These are phyloP conservation scores for Candida lessepsii DNA, from an alignment of 805 yeast species.

Conservation along the genomic window DNA sequence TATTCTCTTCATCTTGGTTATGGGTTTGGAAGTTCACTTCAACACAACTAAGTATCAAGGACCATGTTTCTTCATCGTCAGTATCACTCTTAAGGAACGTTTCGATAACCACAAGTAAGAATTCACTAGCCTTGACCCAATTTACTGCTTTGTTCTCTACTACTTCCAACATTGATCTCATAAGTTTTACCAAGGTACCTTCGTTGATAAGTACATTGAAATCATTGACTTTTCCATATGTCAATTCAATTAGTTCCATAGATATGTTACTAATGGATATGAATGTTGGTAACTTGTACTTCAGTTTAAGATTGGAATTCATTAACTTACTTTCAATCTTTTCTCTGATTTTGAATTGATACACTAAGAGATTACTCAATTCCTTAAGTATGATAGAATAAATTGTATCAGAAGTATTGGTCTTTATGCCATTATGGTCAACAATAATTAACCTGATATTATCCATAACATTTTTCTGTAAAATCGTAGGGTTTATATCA, in stretches of 20 bases:
- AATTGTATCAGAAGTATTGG: slow-evolving; percentile 21
- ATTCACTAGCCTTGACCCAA: slow-evolving; percentile 53
- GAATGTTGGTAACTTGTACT: slow-evolving; percentile 58
- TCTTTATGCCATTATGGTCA: slow-evolving; percentile 11
- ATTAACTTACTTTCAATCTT: slow-evolving; percentile 54
- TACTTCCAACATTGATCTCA: slow-evolving; percentile 53
- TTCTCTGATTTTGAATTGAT: slow-evolving; percentile 62
- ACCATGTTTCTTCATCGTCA: slow-evolving; percentile 34
- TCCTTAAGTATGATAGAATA: slow-evolving; percentile 52
- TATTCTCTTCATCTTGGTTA: slow-evolving; percentile 35
- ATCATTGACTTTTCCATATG: slow-evolving; percentile 31
- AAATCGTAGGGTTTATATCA: slow-evolving; percentile 47
- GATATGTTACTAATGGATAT: slow-evolving; percentile 55
- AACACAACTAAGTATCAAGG: slow-evolving; percentile 39
- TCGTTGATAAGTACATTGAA: slow-evolving; percentile 41
- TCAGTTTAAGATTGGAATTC: slow-evolving; percentile 31
- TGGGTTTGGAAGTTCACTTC: slow-evolving; percentile 38
- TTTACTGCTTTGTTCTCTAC: slow-evolving; percentile 46
- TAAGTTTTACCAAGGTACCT: slow-evolving; percentile 43
- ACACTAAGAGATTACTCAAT: slow-evolving; percentile 48
- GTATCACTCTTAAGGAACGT: slow-evolving; percentile 24
- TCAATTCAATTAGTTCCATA: slow-evolving; percentile 37
- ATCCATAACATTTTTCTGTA: slow-evolving; percentile 60
- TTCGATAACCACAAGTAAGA: slow-evolving; percentile 35
- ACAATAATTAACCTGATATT: slow-evolving; percentile 39